Conservation (phyloP, 495 filamentous ascomycete species). For the Bathelium albidoporum region DNA sequence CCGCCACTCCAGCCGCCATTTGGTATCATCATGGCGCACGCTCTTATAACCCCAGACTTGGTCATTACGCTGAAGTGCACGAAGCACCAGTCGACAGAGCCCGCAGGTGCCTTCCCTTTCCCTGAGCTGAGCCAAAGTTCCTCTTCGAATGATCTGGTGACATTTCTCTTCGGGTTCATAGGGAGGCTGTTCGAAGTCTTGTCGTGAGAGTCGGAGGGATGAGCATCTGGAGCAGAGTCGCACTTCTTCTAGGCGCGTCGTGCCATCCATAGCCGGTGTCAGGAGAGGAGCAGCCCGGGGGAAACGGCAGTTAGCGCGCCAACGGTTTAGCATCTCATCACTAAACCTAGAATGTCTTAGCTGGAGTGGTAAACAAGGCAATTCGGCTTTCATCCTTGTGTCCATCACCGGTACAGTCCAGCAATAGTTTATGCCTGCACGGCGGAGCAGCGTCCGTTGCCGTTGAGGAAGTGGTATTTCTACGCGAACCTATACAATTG, state of each 20-base stretch:
- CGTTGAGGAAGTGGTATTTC: too few species aligned
- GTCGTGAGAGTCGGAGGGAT: not conserved
- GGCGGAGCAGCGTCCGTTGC: too few species aligned
- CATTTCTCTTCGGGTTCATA: not conserved
- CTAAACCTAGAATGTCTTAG: too few species aligned
- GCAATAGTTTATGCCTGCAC: too few species aligned
- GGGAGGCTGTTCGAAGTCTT: not conserved
- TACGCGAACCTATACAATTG: too few species aligned
- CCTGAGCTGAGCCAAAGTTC: not conserved
- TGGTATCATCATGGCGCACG: not conserved
- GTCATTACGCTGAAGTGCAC: not conserved
- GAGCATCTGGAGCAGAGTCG: not conserved
- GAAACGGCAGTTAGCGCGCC: too few species aligned
- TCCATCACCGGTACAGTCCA: too few species aligned
- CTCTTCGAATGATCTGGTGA: not conserved
- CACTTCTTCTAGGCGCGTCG: not conserved
- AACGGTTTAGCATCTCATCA: too few species aligned
- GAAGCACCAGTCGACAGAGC: not conserved
- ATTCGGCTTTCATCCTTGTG: too few species aligned
- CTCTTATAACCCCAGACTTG: not conserved
- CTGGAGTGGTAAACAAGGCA: too few species aligned
- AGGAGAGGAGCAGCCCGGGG: too few species aligned
- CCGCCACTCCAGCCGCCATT: not conserved
- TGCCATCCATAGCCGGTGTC: not conserved
- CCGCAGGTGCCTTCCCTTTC: not conserved